Percentiles rank a stretch among this genome's conserved stretches.
phyloP scores from a whole-genome alignment of 306 rosid species.

The Dicorynia guianensis region DNA sequence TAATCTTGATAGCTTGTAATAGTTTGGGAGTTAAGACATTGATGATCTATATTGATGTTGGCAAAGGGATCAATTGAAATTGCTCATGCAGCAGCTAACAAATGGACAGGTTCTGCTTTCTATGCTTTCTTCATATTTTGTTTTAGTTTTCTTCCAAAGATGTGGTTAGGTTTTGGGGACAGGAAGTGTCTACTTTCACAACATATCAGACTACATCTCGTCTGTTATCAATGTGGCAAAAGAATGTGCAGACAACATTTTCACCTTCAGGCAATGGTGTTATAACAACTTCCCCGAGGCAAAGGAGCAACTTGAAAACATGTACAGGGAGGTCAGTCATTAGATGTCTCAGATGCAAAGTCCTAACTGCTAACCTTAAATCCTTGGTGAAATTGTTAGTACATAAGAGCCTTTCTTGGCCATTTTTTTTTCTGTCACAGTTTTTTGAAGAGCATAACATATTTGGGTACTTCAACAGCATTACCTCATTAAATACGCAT shows the following conservation, averaged over 20 bases:
- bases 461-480: constrained; percentile 27
- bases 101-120: constrained; percentile 87
- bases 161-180: constrained; percentile 4
- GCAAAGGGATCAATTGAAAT: constrained; percentile 82
- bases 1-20: constrained; percentile 16
- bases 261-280: constrained; percentile 91
- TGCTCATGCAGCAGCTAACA: constrained; percentile 87
- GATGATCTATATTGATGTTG: constrained; percentile 39
- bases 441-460: no score
- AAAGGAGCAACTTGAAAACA: constrained; percentile 87
- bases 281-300: constrained; percentile 95
- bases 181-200: constrained; percentile 19
- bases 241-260: constrained; percentile 68
- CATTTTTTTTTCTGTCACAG: no score
- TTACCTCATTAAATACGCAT: constrained; percentile 26
- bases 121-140: constrained; percentile 6
- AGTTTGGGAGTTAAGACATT: constrained; percentile 40
- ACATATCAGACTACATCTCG: no score
- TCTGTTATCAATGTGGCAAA: not conserved
- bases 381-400: no score
- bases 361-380: no score
- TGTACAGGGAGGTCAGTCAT: constrained; percentile 86
- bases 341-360: constrained; percentile 20
- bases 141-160: not conserved
- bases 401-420: no score